Conservation (phyloP, 495 filamentous ascomycete genomes). For the Penicillium daleae region DNA sequence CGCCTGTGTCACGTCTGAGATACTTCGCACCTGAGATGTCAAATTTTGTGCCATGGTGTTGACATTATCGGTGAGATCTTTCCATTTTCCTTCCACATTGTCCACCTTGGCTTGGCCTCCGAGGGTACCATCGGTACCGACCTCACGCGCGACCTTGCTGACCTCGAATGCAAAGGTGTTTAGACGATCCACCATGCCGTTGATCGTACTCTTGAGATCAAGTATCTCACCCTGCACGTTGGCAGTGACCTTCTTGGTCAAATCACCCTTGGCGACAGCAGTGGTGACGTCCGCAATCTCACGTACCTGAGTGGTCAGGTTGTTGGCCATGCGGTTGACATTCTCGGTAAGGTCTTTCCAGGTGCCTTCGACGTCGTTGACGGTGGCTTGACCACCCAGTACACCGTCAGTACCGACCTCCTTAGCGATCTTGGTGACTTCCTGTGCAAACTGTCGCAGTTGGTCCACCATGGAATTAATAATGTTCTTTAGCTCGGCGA, state of each 20-base stretch:
- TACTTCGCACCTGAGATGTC: conserved; percentile 92
- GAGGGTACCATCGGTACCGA: conserved; percentile 95
- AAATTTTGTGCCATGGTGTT: conserved; percentile 93
- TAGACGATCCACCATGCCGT: conserved; percentile 97
- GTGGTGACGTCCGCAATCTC: conserved; percentile 99
- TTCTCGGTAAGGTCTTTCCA: conserved; percentile 98
- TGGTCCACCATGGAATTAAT: conserved; percentile 99
- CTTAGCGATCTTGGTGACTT: conserved; percentile 96
- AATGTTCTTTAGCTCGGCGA: conserved; percentile 91
- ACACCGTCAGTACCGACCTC: conserved; percentile 97
- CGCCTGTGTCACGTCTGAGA: conserved; percentile 95
- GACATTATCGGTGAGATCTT: conserved; percentile 92
- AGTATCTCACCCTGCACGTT: conserved; percentile 96
- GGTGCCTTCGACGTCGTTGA: conserved; percentile 96
- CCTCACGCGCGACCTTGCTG: conserved; percentile 96
- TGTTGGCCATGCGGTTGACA: conserved; percentile 99
- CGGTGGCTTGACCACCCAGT: conserved; percentile 92
- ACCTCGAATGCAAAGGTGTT: conserved; percentile 98
- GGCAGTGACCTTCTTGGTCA: conserved; percentile 94
- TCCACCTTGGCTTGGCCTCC: conserved; percentile 96
- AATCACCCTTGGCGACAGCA: conserved; percentile 90
- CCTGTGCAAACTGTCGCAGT: conserved; percentile 92
- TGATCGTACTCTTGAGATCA: conserved; percentile 95
- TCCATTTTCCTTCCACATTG: conserved; percentile 99
- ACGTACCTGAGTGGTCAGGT: conserved; percentile 95